Conservation (phyloP, 768 basidiomycete genomes). For the Hebeloma cylindrosporum region DNA sequence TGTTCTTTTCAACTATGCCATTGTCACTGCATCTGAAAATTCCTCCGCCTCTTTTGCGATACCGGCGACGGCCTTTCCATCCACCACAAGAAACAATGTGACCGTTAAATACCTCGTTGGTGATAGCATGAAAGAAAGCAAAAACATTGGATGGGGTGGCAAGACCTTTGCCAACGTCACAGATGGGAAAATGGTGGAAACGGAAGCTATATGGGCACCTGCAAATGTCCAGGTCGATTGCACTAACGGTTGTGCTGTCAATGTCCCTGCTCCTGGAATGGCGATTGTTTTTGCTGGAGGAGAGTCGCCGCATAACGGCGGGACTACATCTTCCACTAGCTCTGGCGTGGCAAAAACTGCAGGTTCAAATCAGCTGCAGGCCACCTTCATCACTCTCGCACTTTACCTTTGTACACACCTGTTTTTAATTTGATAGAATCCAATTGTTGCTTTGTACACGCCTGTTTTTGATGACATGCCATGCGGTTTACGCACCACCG, state of each 20-base stretch:
- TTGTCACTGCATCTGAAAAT: slow-evolving; percentile 36
- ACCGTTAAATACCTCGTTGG: slow-evolving; percentile 51
- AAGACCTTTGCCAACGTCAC: slow-evolving; percentile 45
- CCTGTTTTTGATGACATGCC: too few relatives aligned
- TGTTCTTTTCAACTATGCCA: slow-evolving; percentile 52
- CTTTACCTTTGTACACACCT: too few relatives aligned
- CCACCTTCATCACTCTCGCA: too few relatives aligned
- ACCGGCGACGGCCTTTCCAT: slow-evolving; percentile 31
- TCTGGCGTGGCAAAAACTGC: too few relatives aligned
- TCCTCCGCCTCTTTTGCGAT: slow-evolving; percentile 34
- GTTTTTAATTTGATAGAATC: too few relatives aligned
- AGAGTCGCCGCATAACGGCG: too few relatives aligned
- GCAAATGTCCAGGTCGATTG: slow-evolving; percentile 40
- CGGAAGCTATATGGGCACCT: slow-evolving; percentile 34
- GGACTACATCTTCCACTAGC: too few relatives aligned
- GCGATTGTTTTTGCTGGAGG: slow-evolving; percentile 43
- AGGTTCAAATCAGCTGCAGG: too few relatives aligned
- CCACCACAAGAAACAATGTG: slow-evolving; percentile 26
- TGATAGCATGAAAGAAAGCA: slow-evolving; percentile 45
- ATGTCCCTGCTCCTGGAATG: slow-evolving; percentile 49
- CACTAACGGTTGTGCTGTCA: slow-evolving; percentile 43
- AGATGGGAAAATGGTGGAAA: slow-evolving; percentile 37
- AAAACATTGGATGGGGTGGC: slow-evolving; percentile 61
- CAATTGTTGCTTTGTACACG: too few relatives aligned
- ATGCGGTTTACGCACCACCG: too few relatives aligned